Percentiles rank a stretch among this genome's conserved stretches.
These are phyloP conservation scores for Artemisia argyi DNA, from an alignment of 129 eudicot species.

Conservation along the genomic window DNA sequence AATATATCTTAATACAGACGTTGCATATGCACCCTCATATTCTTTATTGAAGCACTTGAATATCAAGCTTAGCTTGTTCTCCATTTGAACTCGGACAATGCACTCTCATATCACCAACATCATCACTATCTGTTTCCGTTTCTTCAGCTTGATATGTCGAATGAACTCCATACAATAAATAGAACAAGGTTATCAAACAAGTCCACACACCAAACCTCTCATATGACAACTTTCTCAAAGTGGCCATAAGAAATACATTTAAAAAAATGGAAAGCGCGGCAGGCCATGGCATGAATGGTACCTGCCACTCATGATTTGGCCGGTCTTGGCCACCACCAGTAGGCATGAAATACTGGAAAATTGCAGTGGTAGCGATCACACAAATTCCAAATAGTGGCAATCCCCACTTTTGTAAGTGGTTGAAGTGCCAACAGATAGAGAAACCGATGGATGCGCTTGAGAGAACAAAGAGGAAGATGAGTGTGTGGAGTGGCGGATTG, in stretches of 20 bases:
- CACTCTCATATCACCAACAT: constrained; percentile 20
- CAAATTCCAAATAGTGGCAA: constrained; percentile 40
- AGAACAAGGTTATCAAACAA: constrained; percentile 57
- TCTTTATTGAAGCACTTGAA: constrained; percentile 38
- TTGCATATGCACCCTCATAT: neutral
- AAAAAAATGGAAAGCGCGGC: constrained; percentile 63
- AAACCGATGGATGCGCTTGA: constrained; percentile 53
- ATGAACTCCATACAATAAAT: constrained; percentile 76
- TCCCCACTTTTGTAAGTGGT: constrained; percentile 56
- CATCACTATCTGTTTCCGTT: constrained; percentile 28
- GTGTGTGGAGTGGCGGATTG: constrained; percentile 45
- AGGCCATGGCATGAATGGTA: constrained; percentile 87
- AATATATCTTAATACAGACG: neutral
- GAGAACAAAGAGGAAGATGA: constrained; percentile 52
- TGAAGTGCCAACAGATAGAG: constrained; percentile 63
- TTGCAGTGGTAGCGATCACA: constrained; percentile 41
- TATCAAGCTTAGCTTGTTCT: constrained; percentile 50
- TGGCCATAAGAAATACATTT: constrained; percentile 70
- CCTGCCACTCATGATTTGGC: constrained; percentile 47
- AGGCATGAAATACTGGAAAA: constrained; percentile 50
- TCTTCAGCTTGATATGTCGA: constrained; percentile 67
- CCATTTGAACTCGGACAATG: constrained; percentile 32
- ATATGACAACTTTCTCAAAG: constrained; percentile 50
- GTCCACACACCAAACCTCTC: constrained; percentile 81
- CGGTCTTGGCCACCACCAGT: constrained; percentile 5